phyloP scores from a whole-genome alignment of 805 yeast species.

The Metschnikowia baotianmanensis region DNA sequence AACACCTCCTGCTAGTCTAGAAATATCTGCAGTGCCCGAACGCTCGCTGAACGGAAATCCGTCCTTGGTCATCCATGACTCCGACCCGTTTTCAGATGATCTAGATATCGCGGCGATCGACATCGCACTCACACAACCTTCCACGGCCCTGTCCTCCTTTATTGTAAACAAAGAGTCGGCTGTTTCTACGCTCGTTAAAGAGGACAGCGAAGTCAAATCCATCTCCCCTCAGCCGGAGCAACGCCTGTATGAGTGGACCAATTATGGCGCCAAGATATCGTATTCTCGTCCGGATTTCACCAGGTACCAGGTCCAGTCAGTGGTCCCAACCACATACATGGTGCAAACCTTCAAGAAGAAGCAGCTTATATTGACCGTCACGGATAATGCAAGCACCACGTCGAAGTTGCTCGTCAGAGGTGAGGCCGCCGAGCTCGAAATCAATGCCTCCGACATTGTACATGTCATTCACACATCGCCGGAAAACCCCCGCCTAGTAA shows the following conservation, averaged over 20 bases:
- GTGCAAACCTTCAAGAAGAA: constrained; percentile 27
- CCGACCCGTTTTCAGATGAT: constrained; percentile 22
- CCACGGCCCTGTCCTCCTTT: constrained; percentile 11
- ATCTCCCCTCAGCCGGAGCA: constrained; percentile 16
- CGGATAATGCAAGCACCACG: constrained; percentile 30
- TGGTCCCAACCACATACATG: constrained; percentile 32
- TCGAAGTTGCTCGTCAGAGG: constrained; percentile 56
- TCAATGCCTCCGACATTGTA: constrained; percentile 52
- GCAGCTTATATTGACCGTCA: constrained; percentile 57
- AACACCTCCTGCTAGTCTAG: too few relatives aligned
- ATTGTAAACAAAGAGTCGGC: constrained; percentile 41
- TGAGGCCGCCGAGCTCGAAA: constrained; percentile 53
- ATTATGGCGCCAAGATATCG: constrained; percentile 36
- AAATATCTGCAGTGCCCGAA: neutral
- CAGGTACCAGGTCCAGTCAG: constrained; percentile 44
- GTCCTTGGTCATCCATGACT: constrained; percentile 7
- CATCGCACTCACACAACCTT: constrained; percentile 16
- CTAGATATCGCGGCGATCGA: constrained; percentile 17
- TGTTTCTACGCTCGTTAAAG: constrained; percentile 43
- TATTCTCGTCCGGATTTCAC: constrained; percentile 46
- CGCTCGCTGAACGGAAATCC: neutral
- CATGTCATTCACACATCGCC: constrained; percentile 54
- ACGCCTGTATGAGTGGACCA: neutral
- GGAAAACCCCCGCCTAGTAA: constrained; percentile 44
- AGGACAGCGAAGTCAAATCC: constrained; percentile 43